phyloP scores from a whole-genome alignment of 1,284 basidiomycete species.

The Ustilago lituana region DNA sequence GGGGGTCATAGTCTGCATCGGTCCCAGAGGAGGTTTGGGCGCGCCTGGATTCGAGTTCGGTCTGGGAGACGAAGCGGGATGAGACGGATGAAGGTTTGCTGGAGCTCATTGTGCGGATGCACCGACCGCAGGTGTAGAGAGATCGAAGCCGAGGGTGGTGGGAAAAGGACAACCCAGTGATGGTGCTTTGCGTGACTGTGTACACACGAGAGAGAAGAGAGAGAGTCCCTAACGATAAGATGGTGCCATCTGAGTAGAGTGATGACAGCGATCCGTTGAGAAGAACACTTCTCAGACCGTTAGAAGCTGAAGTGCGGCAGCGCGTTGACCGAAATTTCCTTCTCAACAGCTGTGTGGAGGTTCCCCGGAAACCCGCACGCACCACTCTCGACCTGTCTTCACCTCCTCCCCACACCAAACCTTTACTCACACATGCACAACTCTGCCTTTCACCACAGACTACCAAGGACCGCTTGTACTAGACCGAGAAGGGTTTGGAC shows the following conservation, averaged over 20 bases:
- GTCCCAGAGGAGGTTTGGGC: neutral
- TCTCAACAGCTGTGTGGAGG: no score
- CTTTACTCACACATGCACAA: neutral
- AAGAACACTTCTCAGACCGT: neutral
- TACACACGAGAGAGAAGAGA: no score
- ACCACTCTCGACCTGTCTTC: neutral
- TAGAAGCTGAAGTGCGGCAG: neutral
- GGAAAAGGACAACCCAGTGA: no score
- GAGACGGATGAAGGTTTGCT: neutral
- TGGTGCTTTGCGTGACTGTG: no score
- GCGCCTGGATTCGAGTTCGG: slow-evolving; percentile 40
- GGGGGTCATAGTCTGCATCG: slow-evolving; percentile 44
- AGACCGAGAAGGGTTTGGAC: no score
- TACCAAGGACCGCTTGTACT: no score
- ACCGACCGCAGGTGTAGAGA: no score
- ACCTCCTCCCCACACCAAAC: neutral
- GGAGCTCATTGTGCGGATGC: neutral
- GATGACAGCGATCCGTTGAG: no score
- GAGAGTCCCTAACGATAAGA: no score
- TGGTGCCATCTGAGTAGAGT: no score
- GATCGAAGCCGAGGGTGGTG: no score
- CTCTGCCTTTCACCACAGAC: neutral
- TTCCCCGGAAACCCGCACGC: neutral
- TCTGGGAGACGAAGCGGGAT: slow-evolving; percentile 39
- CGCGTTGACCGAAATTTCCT: no score